Evolutionary conservation across 2,329 filamentous ascomycete species (phyloP).

Genomic region (Neurospora sp.): DNA sequence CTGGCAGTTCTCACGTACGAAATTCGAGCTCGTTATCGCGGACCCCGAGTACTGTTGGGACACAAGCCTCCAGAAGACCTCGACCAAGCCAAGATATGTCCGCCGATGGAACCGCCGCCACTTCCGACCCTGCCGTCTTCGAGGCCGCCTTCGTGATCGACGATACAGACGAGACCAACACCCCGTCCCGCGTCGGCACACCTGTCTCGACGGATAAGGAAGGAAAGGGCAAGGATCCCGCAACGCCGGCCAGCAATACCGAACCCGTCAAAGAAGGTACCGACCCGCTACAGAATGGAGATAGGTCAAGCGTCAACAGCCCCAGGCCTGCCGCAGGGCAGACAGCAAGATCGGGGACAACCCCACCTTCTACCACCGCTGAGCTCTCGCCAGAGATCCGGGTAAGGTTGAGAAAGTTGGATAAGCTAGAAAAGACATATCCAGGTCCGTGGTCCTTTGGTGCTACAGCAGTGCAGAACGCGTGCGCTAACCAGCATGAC

Average conservation of each 20-base stretch:
- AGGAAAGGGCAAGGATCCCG: slow-evolving; percentile 7
- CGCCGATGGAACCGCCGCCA: slow-evolving; percentile 31
- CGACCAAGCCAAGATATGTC: slow-evolving; percentile 28
- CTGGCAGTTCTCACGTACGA: not conserved
- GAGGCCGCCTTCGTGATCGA: slow-evolving; percentile 81
- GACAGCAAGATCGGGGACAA: not conserved
- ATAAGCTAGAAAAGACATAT: slow-evolving; percentile 82
- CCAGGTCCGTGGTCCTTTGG: slow-evolving; percentile 46
- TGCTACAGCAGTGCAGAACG: not conserved
- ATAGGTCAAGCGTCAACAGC: slow-evolving; percentile 2
- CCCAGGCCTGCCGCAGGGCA: slow-evolving; percentile 1
- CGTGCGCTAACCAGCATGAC: slow-evolving; percentile 4
- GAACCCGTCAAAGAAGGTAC: not conserved
- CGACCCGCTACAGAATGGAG: slow-evolving; percentile 4
- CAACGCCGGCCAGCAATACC: slow-evolving; percentile 2
- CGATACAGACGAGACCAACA: slow-evolving; percentile 61
- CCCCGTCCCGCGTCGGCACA: slow-evolving; percentile 33
- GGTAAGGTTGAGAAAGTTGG: slow-evolving; percentile 71
- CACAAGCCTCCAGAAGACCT: slow-evolving; percentile 23
- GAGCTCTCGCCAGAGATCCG: slow-evolving; percentile 68
- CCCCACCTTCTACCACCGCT: slow-evolving; percentile 16
- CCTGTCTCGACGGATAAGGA: slow-evolving; percentile 29
- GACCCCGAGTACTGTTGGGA: slow-evolving; percentile 24
- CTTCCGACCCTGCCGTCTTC: slow-evolving; percentile 79
- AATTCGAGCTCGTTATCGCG: slow-evolving; percentile 35